Evolutionary conservation across 495 filamentous ascomycete genomes (phyloP), one percentile per base, ranked within the genome.

Genomic region (Oleoguttula mirabilis): DNA sequence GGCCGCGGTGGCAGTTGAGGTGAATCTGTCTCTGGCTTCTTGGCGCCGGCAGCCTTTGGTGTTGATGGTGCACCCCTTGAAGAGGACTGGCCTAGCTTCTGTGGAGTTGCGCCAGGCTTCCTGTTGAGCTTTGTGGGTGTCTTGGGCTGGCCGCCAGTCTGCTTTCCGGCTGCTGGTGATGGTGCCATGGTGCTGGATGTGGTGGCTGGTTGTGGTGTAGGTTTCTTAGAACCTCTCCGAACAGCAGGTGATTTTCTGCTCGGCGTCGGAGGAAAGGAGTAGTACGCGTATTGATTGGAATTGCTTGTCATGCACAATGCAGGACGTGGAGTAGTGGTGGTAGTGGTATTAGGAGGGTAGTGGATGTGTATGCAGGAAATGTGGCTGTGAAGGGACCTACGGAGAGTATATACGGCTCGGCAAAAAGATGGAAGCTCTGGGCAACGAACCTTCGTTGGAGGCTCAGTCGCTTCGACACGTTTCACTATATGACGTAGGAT

Each of bases 81-180:
- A 21, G 40, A 39, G 12, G 41, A 34, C 43, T 66, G 63, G 42
- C 61, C 62, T 8, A 66, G 50, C 45, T 65, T 66, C 16, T 43
- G 67, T 58, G 34, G 65, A 51, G 28, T 57, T 28, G 41, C 59
- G 62, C 58, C 61, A n/a, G 68, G 66, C 45, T 62, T 70, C 25
- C 68, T 64, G 43, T 63, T 63, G 5, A 62, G 42, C 50, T 73
- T 74, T 32, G 68, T 60, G n/a, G 71, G 70, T 12, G 70, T 72
- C 43, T 57, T 57, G 28, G 66, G 66, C 36, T 60, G 42, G 23
- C 56, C 51, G 39, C 56, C 45, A 12, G 47, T 25, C 22, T 51
- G 48, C 58, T 68, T 70, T 36, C 66, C 66, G 1, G 66, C 66
- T 39, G 66, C 65, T 45, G 66, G 66, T 41, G 66, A 66, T 11